Conservation (phyloP, 176 grass and related monocot species). For the Tillandsia leiboldiana region DNA sequence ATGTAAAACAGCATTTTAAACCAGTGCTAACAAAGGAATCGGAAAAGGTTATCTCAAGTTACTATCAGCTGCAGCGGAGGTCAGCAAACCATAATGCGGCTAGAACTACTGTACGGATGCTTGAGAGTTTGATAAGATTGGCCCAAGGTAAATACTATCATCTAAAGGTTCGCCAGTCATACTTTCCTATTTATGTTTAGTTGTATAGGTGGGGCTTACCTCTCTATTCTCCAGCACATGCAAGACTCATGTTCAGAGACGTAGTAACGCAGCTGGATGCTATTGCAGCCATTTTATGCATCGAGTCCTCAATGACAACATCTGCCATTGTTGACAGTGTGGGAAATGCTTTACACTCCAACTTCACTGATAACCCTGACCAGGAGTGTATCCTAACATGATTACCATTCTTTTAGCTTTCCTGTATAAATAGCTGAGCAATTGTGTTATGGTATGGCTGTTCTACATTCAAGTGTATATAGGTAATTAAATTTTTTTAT, state of each 20-base stretch:
- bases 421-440: conserved; percentile 7
- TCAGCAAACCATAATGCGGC: conserved; percentile 84
- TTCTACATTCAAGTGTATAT: not conserved
- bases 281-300: conserved; percentile 83
- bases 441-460: not conserved
- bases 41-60: conserved; percentile 67
- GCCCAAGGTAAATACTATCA: conserved; percentile 51
- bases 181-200: not conserved
- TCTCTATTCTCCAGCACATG: conserved; percentile 52
- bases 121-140: conserved; percentile 95
- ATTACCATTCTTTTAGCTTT: not conserved
- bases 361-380: conserved; percentile 75
- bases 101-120: conserved; percentile 87
- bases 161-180: not conserved
- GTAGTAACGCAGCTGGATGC: conserved; percentile 58
- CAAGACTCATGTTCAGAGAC: conserved; percentile 89
- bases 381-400: conserved; percentile 74
- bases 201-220: not conserved
- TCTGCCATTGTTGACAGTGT: conserved; percentile 56
- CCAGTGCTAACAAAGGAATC: conserved; percentile 77
- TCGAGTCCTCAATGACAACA: conserved; percentile 87
- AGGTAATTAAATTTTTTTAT: not conserved
- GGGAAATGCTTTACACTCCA: conserved; percentile 68
- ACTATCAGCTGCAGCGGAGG: conserved; percentile 84
- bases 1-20: conserved; percentile 66